Base-by-base conservation (phyloP, 106 monocot genomes). In the Platanthera zijinensis region DNA sequence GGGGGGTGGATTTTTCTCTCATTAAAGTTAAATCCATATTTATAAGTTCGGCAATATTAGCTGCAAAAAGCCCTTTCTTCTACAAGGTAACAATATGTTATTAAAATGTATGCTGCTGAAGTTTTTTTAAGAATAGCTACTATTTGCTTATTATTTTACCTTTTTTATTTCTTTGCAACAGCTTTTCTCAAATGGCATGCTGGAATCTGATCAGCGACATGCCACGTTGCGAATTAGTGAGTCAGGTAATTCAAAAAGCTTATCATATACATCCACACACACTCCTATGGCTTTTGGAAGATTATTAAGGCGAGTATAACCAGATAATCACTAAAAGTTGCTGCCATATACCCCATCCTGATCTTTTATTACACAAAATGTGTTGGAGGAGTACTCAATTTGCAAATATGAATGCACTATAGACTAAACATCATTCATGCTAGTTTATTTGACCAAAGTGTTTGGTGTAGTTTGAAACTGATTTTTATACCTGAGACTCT, bases 131-230 rank as follows among this genome's bases (percentile, higher is more conserved):
- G 19, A 22, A 77, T 19, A 39, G 39, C 39, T 39, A 39, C 47
- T 28, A 8, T 21, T 19, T 73, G 5, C 46, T 50, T 14, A 51
- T 45, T 21, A 39, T 18, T 69, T 1, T 11, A 66, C 32, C 2
- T 78, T 51, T 51, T 51, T 62, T 19, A 48, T 54, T 22, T 48
- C 61, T 48, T 52, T 62, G 61, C 30, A 62, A 21, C 69, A 91
- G 90, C 90, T 91, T 68, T 91, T 91, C 76, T 85, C 87, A 21
- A 91, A 91, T 82, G 90, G 90, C 13, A 88, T 91, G 90, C 81
- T 77, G 22, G 90, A 91, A 86, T 91, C 90, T 59, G 87, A 91
- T 32, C 90, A 91, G 66, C 77, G 84, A 48, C 87, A 91, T 79
- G 90, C 90, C 46, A 87, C 90, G 56, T 75, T 91, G 51, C 78